Conservation (phyloP, 1,284 basidiomycete species). For the Phenoliferia sp. region DNA sequence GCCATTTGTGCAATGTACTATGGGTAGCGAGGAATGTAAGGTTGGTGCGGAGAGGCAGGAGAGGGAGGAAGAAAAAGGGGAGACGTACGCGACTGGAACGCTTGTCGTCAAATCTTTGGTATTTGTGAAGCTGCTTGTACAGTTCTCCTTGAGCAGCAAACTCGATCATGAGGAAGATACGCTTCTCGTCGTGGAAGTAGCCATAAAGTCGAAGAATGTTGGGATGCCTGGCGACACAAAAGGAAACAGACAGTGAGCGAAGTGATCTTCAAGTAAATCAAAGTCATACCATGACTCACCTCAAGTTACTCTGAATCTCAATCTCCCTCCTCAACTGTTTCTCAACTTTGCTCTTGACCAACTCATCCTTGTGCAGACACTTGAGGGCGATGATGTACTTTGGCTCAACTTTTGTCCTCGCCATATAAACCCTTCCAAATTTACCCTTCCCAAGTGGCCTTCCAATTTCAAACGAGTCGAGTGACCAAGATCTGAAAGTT, state of each 20-base stretch:
- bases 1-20: constrained; percentile 98
- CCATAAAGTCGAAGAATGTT: constrained; percentile 90
- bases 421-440: constrained; percentile 98
- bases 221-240: constrained; percentile 63
- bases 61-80: not conserved
- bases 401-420: constrained; percentile 79
- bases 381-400: constrained; percentile 96
- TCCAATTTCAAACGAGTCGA: constrained; percentile 89
- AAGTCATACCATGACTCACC: constrained; percentile 42
- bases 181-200: constrained; percentile 95
- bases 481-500: constrained; percentile 53
- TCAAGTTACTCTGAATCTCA: constrained; percentile 95
- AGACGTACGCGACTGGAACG: constrained; percentile 58
- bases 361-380: constrained; percentile 94
- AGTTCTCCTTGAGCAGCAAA: constrained; percentile 94
- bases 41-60: not conserved
- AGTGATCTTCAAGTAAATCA: not conserved
- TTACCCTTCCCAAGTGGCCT: constrained; percentile 95
- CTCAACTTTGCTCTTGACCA: constrained; percentile 79
- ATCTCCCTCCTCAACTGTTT: constrained; percentile 95
- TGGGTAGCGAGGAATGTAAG: not conserved
- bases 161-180: constrained; percentile 97
- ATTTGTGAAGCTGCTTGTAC: constrained; percentile 88
- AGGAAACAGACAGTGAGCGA: too few relatives aligned
- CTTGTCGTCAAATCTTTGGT: constrained; percentile 79